Evolutionary conservation across 345 rosid species (phyloP).

Genomic region (Pugionium dolabratum): DNA sequence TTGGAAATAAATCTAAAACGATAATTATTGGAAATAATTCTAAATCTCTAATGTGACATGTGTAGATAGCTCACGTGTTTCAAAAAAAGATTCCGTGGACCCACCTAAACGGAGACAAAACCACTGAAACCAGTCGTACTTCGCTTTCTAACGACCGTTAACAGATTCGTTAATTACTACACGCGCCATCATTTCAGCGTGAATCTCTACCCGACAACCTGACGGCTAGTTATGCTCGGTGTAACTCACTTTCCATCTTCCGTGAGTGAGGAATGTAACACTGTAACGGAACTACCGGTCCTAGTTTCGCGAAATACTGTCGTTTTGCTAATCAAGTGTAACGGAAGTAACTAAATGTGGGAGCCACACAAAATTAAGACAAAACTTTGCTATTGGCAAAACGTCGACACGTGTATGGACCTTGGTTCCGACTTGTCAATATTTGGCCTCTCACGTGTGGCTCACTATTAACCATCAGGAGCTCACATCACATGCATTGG

Average conservation of each 20-base stretch:
- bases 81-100: conserved; percentile 34
- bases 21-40: too few species aligned
- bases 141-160: conserved; percentile 30
- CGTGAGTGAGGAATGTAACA: neutral
- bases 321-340: conserved; percentile 6
- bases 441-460: conserved; percentile 33
- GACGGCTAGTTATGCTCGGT: neutral
- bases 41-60: neutral
- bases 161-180: neutral
- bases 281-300: conserved; percentile 25
- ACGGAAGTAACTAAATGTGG: conserved; percentile 30
- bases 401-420: conserved; percentile 39
- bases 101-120: conserved; percentile 19
- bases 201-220: neutral
- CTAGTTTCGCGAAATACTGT: neutral
- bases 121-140: conserved; percentile 12
- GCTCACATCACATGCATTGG: conserved; percentile 31
- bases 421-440: conserved; percentile 29
- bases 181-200: conserved; percentile 22
- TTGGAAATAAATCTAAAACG: too few species aligned
- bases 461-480: conserved; percentile 15
- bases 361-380: neutral
- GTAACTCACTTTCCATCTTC: neutral
- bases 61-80: conserved; percentile 19
- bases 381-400: neutral